Evolutionary conservation across 768 basidiomycete genomes (phyloP).

Genomic region (Kwoniella newhampshirensis): DNA sequence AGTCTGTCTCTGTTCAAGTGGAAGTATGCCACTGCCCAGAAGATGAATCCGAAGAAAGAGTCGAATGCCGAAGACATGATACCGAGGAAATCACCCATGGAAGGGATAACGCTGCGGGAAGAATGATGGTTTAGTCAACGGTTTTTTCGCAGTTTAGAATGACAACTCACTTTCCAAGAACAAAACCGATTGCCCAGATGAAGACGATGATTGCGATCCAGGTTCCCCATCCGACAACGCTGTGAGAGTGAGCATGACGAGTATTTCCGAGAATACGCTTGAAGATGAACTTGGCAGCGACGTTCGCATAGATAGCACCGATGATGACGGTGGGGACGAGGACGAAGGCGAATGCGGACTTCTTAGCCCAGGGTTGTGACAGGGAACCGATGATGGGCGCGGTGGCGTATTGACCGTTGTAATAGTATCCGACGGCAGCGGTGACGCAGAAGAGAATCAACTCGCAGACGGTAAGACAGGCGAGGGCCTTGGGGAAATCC

Average conservation of each 20-base stretch:
- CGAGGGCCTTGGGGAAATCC: conserved; percentile 53
- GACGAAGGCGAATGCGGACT: conserved; percentile 45
- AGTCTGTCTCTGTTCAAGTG: conserved; percentile 37
- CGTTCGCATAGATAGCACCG: conserved; percentile 45
- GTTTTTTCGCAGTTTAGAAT: no score
- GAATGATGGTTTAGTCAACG: background rate
- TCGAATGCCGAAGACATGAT: conserved; percentile 44
- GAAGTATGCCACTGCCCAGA: conserved; percentile 47
- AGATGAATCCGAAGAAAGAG: conserved; percentile 50
- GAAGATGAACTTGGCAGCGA: conserved; percentile 45
- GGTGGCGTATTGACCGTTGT: conserved; percentile 45
- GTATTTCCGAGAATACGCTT: conserved; percentile 38
- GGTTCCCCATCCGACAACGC: conserved; percentile 38
- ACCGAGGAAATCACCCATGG: conserved; percentile 47
- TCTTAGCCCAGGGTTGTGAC: conserved; percentile 43
- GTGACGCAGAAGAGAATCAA: conserved; percentile 39
- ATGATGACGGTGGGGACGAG: conserved; percentile 46
- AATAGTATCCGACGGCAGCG: conserved; percentile 46
- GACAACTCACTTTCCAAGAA: conserved; percentile 39
- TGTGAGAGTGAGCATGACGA: conserved; percentile 37
- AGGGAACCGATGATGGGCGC: conserved; percentile 45
- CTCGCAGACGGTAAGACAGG: conserved; percentile 34
- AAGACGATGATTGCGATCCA: conserved; percentile 40
- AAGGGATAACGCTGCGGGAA: conserved; percentile 35
- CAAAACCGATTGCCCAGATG: conserved; percentile 41